These are phyloP conservation scores for Picea sitchensis DNA, from an alignment of 75 land plant genomes.

Conservation along the genomic window DNA sequence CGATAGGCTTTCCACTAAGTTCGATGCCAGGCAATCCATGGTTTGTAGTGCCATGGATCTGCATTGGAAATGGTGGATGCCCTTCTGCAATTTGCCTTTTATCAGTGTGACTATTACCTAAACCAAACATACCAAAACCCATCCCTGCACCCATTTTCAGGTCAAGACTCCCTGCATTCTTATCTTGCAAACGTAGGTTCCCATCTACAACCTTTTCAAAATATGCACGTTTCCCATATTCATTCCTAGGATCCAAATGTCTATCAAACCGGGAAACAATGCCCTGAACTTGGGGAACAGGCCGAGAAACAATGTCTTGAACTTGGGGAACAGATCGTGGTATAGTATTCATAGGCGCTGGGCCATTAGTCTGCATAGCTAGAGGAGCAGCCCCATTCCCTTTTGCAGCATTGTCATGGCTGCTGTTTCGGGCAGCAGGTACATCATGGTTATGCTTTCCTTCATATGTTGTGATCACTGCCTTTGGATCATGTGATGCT, in stretches of 20 bases:
- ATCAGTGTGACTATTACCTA: not conserved
- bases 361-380: slow-evolving; percentile 8
- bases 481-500: slow-evolving; percentile 26
- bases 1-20: not conserved
- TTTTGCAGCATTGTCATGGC: slow-evolving; percentile 18
- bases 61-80: not conserved
- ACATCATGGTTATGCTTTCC: slow-evolving; percentile 34
- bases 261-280: slow-evolving; percentile 9
- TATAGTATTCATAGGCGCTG: slow-evolving; percentile 1
- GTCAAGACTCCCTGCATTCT: slow-evolving; percentile 5
- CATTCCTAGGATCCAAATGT: not conserved
- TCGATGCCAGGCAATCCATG: slow-evolving; percentile 5
- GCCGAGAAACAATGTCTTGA: slow-evolving; percentile 1
- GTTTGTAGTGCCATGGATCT: slow-evolving; percentile 2
- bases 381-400: not conserved
- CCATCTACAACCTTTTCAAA: not conserved
- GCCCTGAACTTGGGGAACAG: slow-evolving; percentile 3
- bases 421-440: slow-evolving; percentile 30
- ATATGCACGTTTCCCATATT: not conserved
- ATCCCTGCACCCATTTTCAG: slow-evolving; percentile 7
- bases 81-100: slow-evolving; percentile 4
- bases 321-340: slow-evolving; percentile 10
- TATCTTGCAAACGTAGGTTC: slow-evolving; percentile 4
- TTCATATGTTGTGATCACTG: slow-evolving; percentile 29
- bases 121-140: not conserved